Percentiles rank a stretch among this genome's conserved stretches.
Conservation (phyloP, 371 early-diverging fungal species). For the Capillidium rhysosporum region DNA sequence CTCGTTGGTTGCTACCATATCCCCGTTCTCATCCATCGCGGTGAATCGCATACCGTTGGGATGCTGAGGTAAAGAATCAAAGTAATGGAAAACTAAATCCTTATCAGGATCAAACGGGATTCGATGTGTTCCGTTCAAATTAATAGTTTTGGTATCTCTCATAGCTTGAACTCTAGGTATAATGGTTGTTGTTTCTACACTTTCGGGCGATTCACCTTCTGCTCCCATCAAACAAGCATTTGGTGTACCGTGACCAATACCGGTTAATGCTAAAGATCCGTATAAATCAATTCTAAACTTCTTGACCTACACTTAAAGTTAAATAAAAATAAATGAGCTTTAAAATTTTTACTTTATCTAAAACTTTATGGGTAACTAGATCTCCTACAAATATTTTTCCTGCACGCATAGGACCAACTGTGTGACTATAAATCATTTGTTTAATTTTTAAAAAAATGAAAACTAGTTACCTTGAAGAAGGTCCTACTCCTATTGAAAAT, state of each 20-base stretch:
- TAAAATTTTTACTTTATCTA: slow-evolving; percentile 25
- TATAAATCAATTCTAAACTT: slow-evolving; percentile 72
- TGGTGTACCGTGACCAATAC: slow-evolving; percentile 87
- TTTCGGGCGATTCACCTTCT: slow-evolving; percentile 85
- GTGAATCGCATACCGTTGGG: slow-evolving; percentile 92
- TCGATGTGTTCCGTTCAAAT: slow-evolving; percentile 48
- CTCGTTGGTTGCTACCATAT: slow-evolving; percentile 76
- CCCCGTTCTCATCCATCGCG: slow-evolving; percentile 53
- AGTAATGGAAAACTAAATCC: slow-evolving; percentile 68
- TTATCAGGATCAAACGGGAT: slow-evolving; percentile 66
- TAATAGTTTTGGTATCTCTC: slow-evolving; percentile 36
- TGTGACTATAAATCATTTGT: slow-evolving; percentile 30
- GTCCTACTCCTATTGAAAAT: slow-evolving; percentile 89
- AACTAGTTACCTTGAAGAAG: slow-evolving; percentile 44
- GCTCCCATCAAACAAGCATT: slow-evolving; percentile 76
- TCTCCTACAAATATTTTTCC: slow-evolving; percentile 83
- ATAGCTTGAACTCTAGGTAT: slow-evolving; percentile 52
- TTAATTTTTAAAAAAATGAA: background rate
- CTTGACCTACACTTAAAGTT: slow-evolving; percentile 18
- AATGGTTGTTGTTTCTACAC: slow-evolving; percentile 66
- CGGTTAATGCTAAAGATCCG: slow-evolving; percentile 85
- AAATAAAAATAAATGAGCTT: background rate
- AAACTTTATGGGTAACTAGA: slow-evolving; percentile 42
- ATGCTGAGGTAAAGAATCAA: slow-evolving; percentile 75
- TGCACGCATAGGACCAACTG: slow-evolving; percentile 92